Conservation (phyloP, 2,329 filamentous ascomycete species). For the Penicillium sp. region DNA sequence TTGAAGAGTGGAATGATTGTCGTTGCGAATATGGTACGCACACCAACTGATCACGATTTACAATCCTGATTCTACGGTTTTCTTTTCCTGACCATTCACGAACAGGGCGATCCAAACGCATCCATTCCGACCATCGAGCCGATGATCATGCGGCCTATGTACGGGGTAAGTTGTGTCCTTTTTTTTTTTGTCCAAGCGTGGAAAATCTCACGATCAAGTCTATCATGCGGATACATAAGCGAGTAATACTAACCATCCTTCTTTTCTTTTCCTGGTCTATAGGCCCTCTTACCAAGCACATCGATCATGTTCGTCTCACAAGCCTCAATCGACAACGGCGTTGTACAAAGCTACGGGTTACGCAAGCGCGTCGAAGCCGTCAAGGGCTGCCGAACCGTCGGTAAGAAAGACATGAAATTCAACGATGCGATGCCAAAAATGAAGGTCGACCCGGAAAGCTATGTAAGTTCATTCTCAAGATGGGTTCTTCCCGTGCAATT, state of each 20-base stretch:
- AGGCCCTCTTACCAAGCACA: slow-evolving; percentile 60
- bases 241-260: background rate
- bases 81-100: background rate
- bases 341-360: slow-evolving; percentile 65
- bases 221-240: too few relatives aligned
- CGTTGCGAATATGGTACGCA: slow-evolving; percentile 70
- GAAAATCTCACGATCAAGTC: too few relatives aligned
- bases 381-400: slow-evolving; percentile 64
- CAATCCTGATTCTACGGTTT: background rate
- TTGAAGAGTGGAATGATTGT: slow-evolving; percentile 85
- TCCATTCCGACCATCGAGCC: slow-evolving; percentile 87
- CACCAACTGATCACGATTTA: background rate
- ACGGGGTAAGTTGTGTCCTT: slow-evolving; percentile 46
- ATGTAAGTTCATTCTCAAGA: slow-evolving; percentile 45
- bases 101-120: slow-evolving; percentile 68
- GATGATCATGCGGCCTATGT: slow-evolving; percentile 79
- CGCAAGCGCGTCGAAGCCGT: slow-evolving; percentile 76
- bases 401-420: slow-evolving; percentile 85
- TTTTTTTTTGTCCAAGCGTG: background rate
- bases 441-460: slow-evolving; percentile 86
- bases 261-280: background rate
- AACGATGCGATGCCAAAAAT: slow-evolving; percentile 80
- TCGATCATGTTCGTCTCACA: slow-evolving; percentile 80
- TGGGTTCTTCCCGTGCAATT: background rate
- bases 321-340: slow-evolving; percentile 61